Evolutionary conservation across 1,139 yeast genomes (phyloP).

Genomic region (Geotrichum candidum): DNA sequence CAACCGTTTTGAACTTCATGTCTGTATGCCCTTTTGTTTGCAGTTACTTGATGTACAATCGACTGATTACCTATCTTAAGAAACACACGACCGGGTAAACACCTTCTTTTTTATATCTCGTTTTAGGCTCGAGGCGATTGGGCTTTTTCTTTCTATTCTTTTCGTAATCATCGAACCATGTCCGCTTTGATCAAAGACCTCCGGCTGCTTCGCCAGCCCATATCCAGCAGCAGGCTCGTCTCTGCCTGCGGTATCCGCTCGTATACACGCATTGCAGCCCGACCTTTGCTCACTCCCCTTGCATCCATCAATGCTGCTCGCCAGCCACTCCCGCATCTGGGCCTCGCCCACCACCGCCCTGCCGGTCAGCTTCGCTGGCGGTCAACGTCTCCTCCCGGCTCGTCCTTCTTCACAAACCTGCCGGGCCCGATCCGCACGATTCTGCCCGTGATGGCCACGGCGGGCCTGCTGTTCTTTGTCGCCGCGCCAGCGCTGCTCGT

Average conservation of each 20-base stretch:
- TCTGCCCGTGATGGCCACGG: constrained; percentile 15
- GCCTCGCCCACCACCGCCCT: background rate
- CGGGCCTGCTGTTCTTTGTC: constrained; percentile 21
- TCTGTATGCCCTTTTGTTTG: no score
- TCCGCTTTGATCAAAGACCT: no score
- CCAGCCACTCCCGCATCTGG: background rate
- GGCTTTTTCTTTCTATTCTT: no score
- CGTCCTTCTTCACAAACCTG: constrained; percentile 8
- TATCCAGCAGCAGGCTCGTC: background rate
- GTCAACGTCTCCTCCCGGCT: background rate
- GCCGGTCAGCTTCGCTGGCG: background rate
- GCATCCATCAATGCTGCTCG: background rate
- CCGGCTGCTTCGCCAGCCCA: background rate
- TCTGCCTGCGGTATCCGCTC: no score
- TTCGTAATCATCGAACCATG: no score
- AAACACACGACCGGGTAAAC: no score
- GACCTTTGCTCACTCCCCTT: background rate
- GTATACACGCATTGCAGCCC: no score
- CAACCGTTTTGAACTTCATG: no score
- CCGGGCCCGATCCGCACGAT: constrained; percentile 15
- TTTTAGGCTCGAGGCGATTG: no score
- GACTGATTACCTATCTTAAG: no score
- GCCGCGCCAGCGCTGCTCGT: constrained; percentile 25
- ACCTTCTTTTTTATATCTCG: no score
- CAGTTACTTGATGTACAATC: no score